Percentiles rank a stretch among this genome's conserved stretches.
Conservation (phyloP, 805 yeast species). For the Lachancea thermotolerans region DNA sequence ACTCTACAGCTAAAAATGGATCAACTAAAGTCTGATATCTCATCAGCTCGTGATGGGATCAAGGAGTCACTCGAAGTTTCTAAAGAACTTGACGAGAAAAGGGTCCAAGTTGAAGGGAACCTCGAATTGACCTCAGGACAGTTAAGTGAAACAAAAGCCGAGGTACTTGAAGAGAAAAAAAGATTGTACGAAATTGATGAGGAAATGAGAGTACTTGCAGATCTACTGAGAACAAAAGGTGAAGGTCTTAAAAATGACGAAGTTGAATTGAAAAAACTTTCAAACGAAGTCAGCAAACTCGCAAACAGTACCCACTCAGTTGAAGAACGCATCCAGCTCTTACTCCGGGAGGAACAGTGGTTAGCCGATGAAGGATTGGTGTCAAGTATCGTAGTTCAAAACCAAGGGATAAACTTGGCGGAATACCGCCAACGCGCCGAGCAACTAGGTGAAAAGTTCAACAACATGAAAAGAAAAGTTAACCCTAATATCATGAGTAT, state of each 20-base stretch:
- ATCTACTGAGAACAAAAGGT: slow-evolving; percentile 38
- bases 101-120: slow-evolving; percentile 23
- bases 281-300: slow-evolving; percentile 49
- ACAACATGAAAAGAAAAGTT: slow-evolving; percentile 71
- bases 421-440: slow-evolving; percentile 54
- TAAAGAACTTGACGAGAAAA: slow-evolving; percentile 32
- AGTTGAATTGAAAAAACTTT: slow-evolving; percentile 46
- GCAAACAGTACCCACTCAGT: slow-evolving; percentile 34
- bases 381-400: slow-evolving; percentile 49
- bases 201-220: slow-evolving; percentile 58
- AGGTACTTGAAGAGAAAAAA: slow-evolving; percentile 39
- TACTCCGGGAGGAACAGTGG: slow-evolving; percentile 64
- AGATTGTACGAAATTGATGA: slow-evolving; percentile 64
- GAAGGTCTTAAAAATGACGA: slow-evolving; percentile 39
- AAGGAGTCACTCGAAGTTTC: slow-evolving; percentile 28
- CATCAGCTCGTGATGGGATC: slow-evolving; percentile 38
- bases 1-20: slow-evolving; percentile 63
- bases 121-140: slow-evolving; percentile 18
- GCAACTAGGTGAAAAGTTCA: slow-evolving; percentile 49
- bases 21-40: slow-evolving; percentile 54
- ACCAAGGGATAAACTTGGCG: slow-evolving; percentile 55
- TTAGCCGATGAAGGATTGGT: slow-evolving; percentile 57
- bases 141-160: slow-evolving; percentile 23
- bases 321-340: slow-evolving; percentile 36
- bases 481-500: slow-evolving; percentile 82